These are phyloP conservation scores for Pseudocercospora vitis DNA, from an alignment of 2,329 filamentous ascomycete genomes.

Conservation along the genomic window DNA sequence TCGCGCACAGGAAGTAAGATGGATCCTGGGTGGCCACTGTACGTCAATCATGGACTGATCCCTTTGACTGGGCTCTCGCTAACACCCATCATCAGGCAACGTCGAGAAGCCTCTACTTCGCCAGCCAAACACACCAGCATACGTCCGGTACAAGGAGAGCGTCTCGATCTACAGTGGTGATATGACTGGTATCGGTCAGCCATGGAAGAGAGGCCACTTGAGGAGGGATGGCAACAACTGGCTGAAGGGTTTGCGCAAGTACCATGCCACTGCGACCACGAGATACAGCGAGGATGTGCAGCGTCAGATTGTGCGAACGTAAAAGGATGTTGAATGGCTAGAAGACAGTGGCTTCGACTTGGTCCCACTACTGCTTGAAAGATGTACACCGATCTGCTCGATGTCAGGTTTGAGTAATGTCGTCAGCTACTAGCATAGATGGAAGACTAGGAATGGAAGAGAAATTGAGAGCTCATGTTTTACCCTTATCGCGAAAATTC, in stretches of 20 bases:
- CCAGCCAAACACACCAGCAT: slow-evolving; percentile 1
- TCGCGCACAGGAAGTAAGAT: slow-evolving; percentile 18
- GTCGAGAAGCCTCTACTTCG: neutral
- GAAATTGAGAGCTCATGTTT: no score
- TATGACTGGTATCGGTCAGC: neutral
- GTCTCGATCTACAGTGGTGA: slow-evolving; percentile 6
- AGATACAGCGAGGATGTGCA: neutral
- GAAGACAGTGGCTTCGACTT: no score
- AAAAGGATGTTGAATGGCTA: no score
- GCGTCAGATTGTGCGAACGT: neutral
- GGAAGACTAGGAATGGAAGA: no score
- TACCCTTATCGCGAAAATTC: no score
- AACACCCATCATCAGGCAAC: neutral
- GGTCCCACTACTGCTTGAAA: no score
- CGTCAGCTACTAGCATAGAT: no score
- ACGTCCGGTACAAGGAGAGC: slow-evolving; percentile 1
- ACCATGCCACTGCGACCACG: neutral
- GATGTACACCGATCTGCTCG: no score
- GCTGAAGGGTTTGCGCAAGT: neutral
- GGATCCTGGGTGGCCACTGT: slow-evolving; percentile 21
- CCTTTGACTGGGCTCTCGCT: no score
- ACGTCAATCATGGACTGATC: no score
- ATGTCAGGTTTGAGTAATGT: no score
- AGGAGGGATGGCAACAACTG: neutral
- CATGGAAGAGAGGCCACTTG: neutral